phyloP scores from a whole-genome alignment of 306 rosid genomes.

The Malus fusca region DNA sequence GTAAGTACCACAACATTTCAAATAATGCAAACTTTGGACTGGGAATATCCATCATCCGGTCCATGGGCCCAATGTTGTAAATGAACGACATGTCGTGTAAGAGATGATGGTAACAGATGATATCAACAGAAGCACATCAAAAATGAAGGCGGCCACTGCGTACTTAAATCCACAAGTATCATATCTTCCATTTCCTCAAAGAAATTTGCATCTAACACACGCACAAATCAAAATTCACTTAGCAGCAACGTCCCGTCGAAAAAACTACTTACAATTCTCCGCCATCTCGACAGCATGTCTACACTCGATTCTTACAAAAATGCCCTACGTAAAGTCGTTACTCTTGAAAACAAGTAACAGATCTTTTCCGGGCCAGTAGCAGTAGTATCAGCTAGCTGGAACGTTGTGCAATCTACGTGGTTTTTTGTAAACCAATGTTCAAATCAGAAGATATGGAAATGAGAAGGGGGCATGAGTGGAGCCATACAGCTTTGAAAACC shows the following conservation, averaged over 20 bases:
- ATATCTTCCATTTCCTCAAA: not conserved
- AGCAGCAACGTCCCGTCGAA: not conserved
- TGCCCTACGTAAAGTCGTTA: not conserved
- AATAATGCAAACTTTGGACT: not conserved
- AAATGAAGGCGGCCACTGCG: not conserved
- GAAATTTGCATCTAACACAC: not conserved
- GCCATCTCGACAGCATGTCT: not conserved
- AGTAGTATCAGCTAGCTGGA: not conserved
- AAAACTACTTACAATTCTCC: not conserved
- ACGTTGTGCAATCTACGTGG: conserved; percentile 19
- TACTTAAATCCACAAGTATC: not conserved
- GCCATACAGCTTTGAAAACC: conserved; percentile 91
- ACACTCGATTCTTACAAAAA: not conserved
- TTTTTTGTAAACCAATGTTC: conserved; percentile 75
- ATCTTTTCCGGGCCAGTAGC: not conserved
- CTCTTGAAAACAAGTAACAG: not conserved
- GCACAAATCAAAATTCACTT: not conserved
- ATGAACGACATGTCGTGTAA: not conserved
- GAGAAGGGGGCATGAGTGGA: conserved; percentile 65
- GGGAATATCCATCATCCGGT: not conserved
- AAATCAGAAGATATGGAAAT: conserved; percentile 93
- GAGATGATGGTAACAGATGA: not conserved
- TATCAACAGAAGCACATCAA: not conserved
- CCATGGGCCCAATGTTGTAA: not conserved
- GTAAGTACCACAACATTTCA: too few species aligned